Evolutionary conservation across 2,329 filamentous ascomycete species (phyloP).

Genomic region (Phialocephala subalpina): DNA sequence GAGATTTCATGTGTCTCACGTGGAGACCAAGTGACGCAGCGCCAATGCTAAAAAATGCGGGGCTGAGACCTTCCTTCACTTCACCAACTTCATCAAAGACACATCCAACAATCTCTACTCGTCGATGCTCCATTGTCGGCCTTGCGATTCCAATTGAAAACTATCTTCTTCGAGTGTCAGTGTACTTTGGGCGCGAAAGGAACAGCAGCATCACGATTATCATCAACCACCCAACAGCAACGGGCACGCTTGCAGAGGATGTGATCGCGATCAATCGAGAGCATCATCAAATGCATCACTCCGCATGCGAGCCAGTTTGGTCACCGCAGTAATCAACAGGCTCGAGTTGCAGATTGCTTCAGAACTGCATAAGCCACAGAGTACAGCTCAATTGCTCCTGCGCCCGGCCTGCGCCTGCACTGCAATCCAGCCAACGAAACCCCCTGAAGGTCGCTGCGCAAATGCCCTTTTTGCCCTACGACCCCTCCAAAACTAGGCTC

Average conservation of each 20-base stretch:
- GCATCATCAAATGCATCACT: not conserved
- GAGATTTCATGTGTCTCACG: not conserved
- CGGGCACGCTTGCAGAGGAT: no score
- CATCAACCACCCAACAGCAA: no score
- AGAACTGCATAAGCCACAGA: slow-evolving; percentile 1
- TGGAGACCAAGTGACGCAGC: not conserved
- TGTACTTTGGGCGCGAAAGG: no score
- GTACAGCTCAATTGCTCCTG: not conserved
- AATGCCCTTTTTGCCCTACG: not conserved
- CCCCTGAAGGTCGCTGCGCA: not conserved
- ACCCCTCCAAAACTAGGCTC: not conserved
- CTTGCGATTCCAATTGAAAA: no score
- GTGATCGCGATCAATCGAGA: no score
- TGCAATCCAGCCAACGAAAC: not conserved
- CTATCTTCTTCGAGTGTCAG: no score
- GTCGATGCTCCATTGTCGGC: no score
- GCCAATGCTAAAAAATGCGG: not conserved
- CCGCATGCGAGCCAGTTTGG: not conserved
- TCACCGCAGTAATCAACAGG: not conserved
- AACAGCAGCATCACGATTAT: no score
- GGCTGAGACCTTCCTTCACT: not conserved
- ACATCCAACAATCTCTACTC: no score
- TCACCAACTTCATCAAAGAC: no score
- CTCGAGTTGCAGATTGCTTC: not conserved
- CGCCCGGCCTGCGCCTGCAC: not conserved